Base-by-base conservation (phyloP, 2,329 filamentous ascomycete genomes). In the Penicillium palitans region DNA sequence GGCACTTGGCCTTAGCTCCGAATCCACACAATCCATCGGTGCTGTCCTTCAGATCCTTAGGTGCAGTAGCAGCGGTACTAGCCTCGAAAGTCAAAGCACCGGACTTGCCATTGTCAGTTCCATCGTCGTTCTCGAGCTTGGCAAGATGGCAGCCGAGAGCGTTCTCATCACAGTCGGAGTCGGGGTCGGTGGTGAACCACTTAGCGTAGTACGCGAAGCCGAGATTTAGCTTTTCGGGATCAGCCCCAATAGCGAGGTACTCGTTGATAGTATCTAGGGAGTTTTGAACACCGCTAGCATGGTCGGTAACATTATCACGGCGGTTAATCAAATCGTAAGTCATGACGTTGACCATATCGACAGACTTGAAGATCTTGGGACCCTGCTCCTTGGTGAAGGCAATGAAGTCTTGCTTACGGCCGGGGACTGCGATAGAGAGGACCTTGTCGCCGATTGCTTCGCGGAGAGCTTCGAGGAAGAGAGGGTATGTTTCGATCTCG, bases 321-420 rank as follows among this genome's bases (percentile, higher is more conserved):
- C 88, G 67, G 74, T 90, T 90, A 82, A 89, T 87, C 48, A 91
- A 70, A 68, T 91, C 88, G 70, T 90, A 90, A 1, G 83, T 81
- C 87, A 90, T 90, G 62, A 90, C 67, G 65, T 90, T 90, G 67
- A 90, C 78, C 67, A 86, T 87, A 69, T 90, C 86, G 19, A 90
- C 81, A 1, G 79, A 78, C 13, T 76, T 69, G 76, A 83, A 84
- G 63, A 90, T 88, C 57, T 79, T 74, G 1, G 85, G 84, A 0
- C 85, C 78, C 8, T 83, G 83, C 25, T 80, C 72, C 6, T 76
- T 60, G 0, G 81, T 87, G 68, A 84, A 90, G n/a, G 85, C 87
- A 4, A 90, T 81, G 84, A 90, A 88, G 67, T 90, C 88, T 15
- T 76, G 75, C 40, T 79, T 76, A 17, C 84, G 79, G 2, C 84